A percentile compares a stretch with the other conserved stretches of the same genome.
Evolutionary conservation across 176 grass and related monocot species (phyloP).

Genomic region (Raddia distichophylla): DNA sequence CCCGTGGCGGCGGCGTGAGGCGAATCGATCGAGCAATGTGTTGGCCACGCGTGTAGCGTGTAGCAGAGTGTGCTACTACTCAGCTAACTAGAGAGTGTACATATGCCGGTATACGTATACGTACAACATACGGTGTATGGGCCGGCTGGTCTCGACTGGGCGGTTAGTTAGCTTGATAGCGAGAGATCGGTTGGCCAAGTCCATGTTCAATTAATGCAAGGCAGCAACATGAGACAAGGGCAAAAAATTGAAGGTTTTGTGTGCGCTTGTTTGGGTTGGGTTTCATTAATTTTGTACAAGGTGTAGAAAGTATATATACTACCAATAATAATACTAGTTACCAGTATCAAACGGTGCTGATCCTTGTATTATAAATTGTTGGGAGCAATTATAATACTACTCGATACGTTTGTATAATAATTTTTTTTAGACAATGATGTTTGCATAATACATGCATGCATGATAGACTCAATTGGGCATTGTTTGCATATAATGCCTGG

Average conservation of each 20-base stretch:
- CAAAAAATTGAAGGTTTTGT: no score
- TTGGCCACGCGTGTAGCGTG: neutral
- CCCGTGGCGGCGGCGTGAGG: conserved; percentile 35
- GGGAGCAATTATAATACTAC: no score
- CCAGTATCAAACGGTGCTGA: no score
- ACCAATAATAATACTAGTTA: no score
- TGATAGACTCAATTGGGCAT: no score
- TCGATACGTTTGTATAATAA: no score
- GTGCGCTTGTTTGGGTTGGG: neutral
- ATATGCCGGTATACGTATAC: neutral
- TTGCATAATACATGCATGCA: no score
- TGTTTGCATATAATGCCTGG: no score
- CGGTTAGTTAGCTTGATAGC: conserved; percentile 21
- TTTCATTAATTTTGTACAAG: no score
- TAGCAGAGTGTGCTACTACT: neutral
- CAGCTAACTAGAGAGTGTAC: neutral
- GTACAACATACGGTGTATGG: conserved; percentile 22
- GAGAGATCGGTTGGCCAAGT: conserved; percentile 17
- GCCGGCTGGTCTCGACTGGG: neutral
- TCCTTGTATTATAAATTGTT: no score
- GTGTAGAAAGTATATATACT: no score
- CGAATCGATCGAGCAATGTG: conserved; percentile 18
- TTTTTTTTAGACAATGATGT: no score
- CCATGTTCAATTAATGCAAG: neutral
- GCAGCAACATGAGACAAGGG: neutral